Base-by-base conservation (phyloP, 2,329 filamentous ascomycete genomes). In the Pseudocercospora musae region DNA sequence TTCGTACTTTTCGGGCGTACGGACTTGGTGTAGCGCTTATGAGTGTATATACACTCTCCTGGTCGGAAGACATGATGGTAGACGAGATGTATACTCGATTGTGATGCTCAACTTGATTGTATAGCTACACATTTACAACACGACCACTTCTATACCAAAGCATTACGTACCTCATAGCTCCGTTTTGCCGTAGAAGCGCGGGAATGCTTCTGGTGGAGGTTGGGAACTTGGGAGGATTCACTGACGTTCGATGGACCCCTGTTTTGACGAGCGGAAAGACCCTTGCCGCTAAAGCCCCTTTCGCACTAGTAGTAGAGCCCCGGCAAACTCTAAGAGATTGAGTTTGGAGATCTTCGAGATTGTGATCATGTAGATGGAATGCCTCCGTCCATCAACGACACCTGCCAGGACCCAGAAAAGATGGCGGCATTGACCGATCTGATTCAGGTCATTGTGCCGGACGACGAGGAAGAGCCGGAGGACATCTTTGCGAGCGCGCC, bases 401-500 rank as follows among this genome's bases (percentile, higher is more conserved):
- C 11, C 21, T 48, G 18, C 21, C 23, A 18, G 44, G 44, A 20
- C 15, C 48, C 18, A 23, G 15, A n/a, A n/a, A 52, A 18, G 23
- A 52, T 59, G 48, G 67, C 67, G 59, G 57, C 62, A 40, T 62
- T 75, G 23, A 71, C 67, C 13, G 71, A 73, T 23, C 64, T 72
- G 23, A 66, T 75, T 23, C 66, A 61, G 18, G 65, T 73, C 13
- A 62, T 72, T 13, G 57, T 66, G 0, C 65, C 69, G 1, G 68
- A 70, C 18, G 33, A 25, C 7, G 67, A 67, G 10, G 69, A 70
- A 46, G 66, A 71, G 13, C 59, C 65, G 9, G 71, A 73, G 58
- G 72, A 73, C 74, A 82, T 84, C 68, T 82, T 91, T 70, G 78
- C 79, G 33, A 79, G 80, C 31, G 80, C 85, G 0, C 81, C 89